These are phyloP conservation scores for Ophiostoma novo-ulmi DNA, from an alignment of 2,329 filamentous ascomycete species.

Conservation along the genomic window DNA sequence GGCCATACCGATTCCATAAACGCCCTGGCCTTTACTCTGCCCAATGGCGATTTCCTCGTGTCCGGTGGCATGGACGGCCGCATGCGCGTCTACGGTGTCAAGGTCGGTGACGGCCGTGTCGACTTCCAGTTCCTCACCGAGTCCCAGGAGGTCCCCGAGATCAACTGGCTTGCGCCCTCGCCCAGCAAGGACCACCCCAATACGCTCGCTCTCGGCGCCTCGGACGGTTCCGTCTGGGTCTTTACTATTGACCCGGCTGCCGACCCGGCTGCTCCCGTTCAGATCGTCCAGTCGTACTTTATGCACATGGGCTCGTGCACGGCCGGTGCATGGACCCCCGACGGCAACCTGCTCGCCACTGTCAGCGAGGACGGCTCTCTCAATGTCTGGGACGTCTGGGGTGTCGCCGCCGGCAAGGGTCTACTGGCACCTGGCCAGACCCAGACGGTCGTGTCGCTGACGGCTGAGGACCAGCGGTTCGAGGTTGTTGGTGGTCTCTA, in stretches of 20 bases:
- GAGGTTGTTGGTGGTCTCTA: conserved; percentile 86
- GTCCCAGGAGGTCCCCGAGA: conserved; percentile 84
- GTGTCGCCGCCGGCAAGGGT: conserved; percentile 59
- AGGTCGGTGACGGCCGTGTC: conserved; percentile 36
- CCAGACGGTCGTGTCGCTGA: conserved; percentile 69
- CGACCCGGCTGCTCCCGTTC: conserved; percentile 57
- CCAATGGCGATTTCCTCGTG: conserved; percentile 76
- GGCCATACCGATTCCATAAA: conserved; percentile 92
- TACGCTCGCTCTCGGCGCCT: conserved; percentile 79
- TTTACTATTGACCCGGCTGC: conserved; percentile 69
- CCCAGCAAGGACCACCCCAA: conserved; percentile 70
- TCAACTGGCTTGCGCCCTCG: conserved; percentile 82
- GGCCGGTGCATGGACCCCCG: conserved; percentile 83
- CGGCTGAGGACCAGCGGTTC: conserved; percentile 80
- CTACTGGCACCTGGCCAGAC: conserved; percentile 43
- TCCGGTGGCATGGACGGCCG: conserved; percentile 84
- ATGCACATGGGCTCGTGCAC: conserved; percentile 82
- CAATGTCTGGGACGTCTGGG: conserved; percentile 90
- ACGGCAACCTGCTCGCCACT: conserved; percentile 80
- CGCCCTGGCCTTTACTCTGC: conserved; percentile 75
- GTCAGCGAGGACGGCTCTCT: conserved; percentile 84
- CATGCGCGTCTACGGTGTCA: conserved; percentile 59
- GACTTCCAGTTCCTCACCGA: conserved; percentile 62
- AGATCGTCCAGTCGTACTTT: conserved; percentile 88
- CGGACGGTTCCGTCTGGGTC: conserved; percentile 91